Evolutionary conservation across 2,329 filamentous ascomycete genomes (phyloP).

Genomic region (Ophiosphaerella narmari): DNA sequence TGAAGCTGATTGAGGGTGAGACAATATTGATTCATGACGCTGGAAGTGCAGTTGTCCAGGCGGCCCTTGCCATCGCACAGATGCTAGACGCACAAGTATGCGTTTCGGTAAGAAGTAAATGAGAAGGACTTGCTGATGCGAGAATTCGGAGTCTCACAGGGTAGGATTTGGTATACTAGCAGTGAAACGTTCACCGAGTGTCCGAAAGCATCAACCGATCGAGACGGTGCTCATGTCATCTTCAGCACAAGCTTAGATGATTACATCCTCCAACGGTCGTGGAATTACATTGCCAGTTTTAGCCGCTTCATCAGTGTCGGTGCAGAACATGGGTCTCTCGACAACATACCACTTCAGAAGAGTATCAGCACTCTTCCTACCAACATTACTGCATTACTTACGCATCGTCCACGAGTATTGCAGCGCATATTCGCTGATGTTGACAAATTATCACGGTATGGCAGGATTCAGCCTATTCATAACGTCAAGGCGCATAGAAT

Average conservation of each 20-base stretch:
- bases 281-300: constrained; percentile 27
- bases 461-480: constrained; percentile 13
- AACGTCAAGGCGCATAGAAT: constrained; percentile 14
- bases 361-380: too few species aligned
- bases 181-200: constrained; percentile 27
- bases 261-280: too few species aligned
- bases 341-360: too few species aligned
- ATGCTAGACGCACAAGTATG: constrained; percentile 27
- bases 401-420: constrained; percentile 15
- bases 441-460: constrained; percentile 16
- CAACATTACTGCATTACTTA: too few species aligned
- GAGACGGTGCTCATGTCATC: constrained; percentile 42
- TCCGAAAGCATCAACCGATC: constrained; percentile 29
- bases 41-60: constrained; percentile 34
- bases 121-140: constrained; percentile 26
- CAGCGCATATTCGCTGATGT: constrained; percentile 20
- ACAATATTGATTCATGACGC: constrained; percentile 38
- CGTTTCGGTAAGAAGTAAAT: constrained; percentile 28
- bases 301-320: constrained; percentile 12
- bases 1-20: constrained; percentile 36
- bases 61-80: constrained; percentile 32
- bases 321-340: too few species aligned
- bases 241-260: constrained; percentile 8
- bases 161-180: constrained; percentile 37
- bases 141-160: constrained; percentile 22